Evolutionary conservation across 345 rosid species (phyloP).

Genomic region (Arabis alpina): DNA sequence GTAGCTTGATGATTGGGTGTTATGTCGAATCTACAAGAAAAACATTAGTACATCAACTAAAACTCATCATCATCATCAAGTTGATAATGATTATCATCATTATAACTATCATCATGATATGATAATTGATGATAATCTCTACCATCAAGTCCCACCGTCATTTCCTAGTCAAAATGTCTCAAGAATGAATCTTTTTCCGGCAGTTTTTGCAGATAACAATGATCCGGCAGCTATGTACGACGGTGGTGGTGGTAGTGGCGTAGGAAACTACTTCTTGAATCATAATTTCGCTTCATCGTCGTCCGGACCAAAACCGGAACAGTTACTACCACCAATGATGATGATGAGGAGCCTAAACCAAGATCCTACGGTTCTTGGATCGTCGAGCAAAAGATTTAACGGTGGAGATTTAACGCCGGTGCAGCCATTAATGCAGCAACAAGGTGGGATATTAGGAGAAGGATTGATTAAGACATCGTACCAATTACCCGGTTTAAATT

Average conservation of each 20-base stretch:
- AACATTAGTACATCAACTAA: constrained; percentile 50
- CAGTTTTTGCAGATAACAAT: constrained; percentile 29
- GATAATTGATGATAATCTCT: constrained; percentile 38
- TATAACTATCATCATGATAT: constrained; percentile 22
- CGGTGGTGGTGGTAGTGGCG: constrained; percentile 31
- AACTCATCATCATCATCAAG: constrained; percentile 36
- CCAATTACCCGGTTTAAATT: constrained; percentile 71
- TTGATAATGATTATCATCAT: constrained; percentile 66
- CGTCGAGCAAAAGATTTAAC: constrained; percentile 56
- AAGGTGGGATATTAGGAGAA: constrained; percentile 57
- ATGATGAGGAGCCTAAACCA: constrained; percentile 37
- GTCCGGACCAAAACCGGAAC: constrained; percentile 50
- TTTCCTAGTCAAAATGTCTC: constrained; percentile 31
- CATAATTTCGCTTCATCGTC: constrained; percentile 41
- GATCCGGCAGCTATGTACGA: constrained; percentile 37
- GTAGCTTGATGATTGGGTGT: constrained; percentile 97
- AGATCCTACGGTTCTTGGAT: constrained; percentile 39
- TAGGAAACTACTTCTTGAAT: constrained; percentile 27
- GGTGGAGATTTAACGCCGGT: constrained; percentile 36
- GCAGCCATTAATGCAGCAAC: constrained; percentile 33
- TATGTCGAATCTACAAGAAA: constrained; percentile 93
- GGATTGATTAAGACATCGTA: constrained; percentile 54
- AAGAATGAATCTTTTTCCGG: constrained; percentile 11
- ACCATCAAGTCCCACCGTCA: constrained; percentile 54
- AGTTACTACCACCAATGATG: constrained; percentile 27